These are phyloP conservation scores for Rhizopus sp. DNA, from an alignment of 371 early-diverging fungal species.

Conservation along the genomic window DNA sequence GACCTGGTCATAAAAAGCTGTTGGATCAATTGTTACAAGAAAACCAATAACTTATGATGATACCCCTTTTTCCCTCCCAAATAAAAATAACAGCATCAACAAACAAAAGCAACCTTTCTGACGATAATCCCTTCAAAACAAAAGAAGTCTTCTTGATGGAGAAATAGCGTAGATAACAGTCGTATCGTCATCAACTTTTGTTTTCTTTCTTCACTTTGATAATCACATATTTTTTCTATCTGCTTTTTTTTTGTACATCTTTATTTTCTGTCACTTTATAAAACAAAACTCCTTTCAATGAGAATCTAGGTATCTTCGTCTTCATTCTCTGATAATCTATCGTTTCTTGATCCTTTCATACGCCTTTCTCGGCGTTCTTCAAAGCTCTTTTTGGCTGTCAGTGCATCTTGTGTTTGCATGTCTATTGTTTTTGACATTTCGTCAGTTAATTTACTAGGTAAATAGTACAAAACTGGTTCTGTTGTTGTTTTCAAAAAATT, in stretches of 20 bases:
- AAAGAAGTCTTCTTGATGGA: conserved; percentile 9
- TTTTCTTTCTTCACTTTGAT: not conserved
- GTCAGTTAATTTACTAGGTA: conserved; percentile 49
- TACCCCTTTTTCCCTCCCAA: conserved; percentile 1
- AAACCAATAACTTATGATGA: conserved; percentile 4
- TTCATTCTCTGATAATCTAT: conserved; percentile 8
- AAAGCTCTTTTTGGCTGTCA: conserved; percentile 23
- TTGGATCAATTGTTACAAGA: conserved; percentile 16
- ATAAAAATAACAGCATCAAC: conserved; percentile 3
- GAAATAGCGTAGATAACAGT: not conserved
- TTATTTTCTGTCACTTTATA: conserved; percentile 1
- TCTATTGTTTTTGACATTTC: conserved; percentile 24
- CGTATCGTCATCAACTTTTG: not conserved
- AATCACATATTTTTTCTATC: not conserved
- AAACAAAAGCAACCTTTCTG: not conserved
- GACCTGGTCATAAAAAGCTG: conserved; percentile 30
- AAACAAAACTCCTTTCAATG: not conserved
- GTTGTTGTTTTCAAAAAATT: conserved; percentile 49
- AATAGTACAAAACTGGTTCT: conserved; percentile 49
- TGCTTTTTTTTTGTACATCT: not conserved
- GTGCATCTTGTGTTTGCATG: conserved; percentile 26
- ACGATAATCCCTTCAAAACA: too few relatives aligned
- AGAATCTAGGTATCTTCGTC: conserved; percentile 2
- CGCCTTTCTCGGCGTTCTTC: conserved; percentile 19
- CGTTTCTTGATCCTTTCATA: conserved; percentile 14